Percentiles rank a stretch among this genome's conserved stretches.
phyloP scores from a whole-genome alignment of 176 grass and related monocot genomes.

The Oryza brachyantha region DNA sequence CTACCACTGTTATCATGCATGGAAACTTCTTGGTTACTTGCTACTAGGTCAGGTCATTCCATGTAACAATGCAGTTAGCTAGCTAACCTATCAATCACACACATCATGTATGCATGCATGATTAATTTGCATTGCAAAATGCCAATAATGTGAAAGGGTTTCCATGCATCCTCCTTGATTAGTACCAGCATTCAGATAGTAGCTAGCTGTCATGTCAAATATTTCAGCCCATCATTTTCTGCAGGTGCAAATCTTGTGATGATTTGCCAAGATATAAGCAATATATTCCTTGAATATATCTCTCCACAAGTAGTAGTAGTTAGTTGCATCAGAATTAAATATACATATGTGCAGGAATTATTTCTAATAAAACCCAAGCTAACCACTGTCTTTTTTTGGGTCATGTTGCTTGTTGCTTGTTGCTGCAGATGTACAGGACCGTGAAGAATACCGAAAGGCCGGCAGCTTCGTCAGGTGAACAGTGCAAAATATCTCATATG shows the following conservation, averaged over 20 bases:
- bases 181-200: neutral
- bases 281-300: neutral
- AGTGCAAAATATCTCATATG: conserved; percentile 22
- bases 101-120: neutral
- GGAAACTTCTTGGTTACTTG: conserved; percentile 30
- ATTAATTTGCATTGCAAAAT: conserved; percentile 1
- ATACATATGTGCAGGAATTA: neutral
- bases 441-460: conserved; percentile 81
- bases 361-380: conserved; percentile 1
- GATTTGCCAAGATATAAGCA: conserved; percentile 21
- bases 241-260: conserved; percentile 44
- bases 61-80: conserved; percentile 4
- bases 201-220: conserved; percentile 42
- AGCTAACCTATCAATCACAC: neutral
- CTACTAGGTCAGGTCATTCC: conserved; percentile 26
- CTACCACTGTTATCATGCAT: conserved; percentile 2
- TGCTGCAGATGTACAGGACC: conserved; percentile 71
- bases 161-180: conserved; percentile 4
- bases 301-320: neutral
- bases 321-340: neutral
- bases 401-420: conserved; percentile 1
- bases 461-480: conserved; percentile 67
- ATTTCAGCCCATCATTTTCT: conserved; percentile 19
- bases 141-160: conserved; percentile 33
- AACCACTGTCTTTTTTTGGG: conserved; percentile 14